A percentile compares a stretch with the other conserved stretches of the same genome.
These are phyloP conservation scores for Leccinellum albellum DNA, from an alignment of 768 basidiomycete genomes.

Conservation along the genomic window DNA sequence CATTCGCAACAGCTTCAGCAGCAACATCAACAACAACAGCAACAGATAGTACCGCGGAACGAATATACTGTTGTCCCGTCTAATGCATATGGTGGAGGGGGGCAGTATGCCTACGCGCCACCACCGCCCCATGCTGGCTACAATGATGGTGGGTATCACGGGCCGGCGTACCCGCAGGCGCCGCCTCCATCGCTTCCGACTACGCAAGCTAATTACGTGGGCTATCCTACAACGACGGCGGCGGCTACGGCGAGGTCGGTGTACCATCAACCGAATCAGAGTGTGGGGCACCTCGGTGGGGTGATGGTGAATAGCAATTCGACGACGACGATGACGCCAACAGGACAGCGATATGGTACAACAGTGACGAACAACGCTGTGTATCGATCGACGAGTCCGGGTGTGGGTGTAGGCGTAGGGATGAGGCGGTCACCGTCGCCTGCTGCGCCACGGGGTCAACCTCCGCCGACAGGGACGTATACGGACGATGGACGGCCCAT, in stretches of 20 bases:
- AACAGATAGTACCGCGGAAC: slow-evolving; percentile 10
- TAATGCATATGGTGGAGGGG: slow-evolving; percentile 9
- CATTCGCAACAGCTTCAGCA: slow-evolving; percentile 25
- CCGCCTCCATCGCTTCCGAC: slow-evolving; percentile 5
- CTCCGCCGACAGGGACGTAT: slow-evolving; percentile 66
- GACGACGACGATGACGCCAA: neutral
- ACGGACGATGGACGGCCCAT: slow-evolving; percentile 82
- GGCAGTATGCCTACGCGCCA: slow-evolving; percentile 14
- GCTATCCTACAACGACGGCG: slow-evolving; percentile 4
- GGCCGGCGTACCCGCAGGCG: slow-evolving; percentile 15
- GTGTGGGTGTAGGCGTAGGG: neutral
- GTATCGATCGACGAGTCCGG: slow-evolving; percentile 45
- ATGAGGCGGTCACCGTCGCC: slow-evolving; percentile 50
- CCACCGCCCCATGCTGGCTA: slow-evolving; percentile 23
- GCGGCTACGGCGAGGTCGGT: neutral
- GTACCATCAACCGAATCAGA: slow-evolving; percentile 11
- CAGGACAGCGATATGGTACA: slow-evolving; percentile 28
- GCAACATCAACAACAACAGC: slow-evolving; percentile 26
- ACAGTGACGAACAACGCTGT: slow-evolving; percentile 6
- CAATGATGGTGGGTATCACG: slow-evolving; percentile 12
- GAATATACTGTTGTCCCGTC: slow-evolving; percentile 17
- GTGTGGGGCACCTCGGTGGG: slow-evolving; percentile 16
- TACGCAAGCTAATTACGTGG: neutral
- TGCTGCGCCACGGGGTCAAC: slow-evolving; percentile 33
- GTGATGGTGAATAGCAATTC: neutral